phyloP scores from a whole-genome alignment of 2,329 filamentous ascomycete species.

The Diaporthe destruens region DNA sequence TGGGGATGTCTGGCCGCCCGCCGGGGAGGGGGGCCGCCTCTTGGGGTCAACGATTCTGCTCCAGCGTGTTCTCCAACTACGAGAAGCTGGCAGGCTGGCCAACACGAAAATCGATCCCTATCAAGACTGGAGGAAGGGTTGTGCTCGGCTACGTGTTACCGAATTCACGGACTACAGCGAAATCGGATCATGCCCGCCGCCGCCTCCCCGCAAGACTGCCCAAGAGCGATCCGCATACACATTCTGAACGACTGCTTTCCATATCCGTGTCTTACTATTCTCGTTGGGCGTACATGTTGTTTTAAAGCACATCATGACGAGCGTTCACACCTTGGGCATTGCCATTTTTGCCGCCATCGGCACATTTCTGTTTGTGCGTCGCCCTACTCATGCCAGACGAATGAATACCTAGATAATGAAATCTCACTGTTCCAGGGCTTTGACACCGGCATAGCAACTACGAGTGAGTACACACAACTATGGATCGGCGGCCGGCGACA shows the following conservation, averaged over 20 bases:
- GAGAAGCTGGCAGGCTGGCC: not conserved
- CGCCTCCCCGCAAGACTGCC: slow-evolving; percentile 13
- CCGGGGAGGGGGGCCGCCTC: too few species aligned
- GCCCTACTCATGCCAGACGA: not conserved
- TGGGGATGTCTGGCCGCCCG: not conserved
- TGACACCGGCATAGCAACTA: slow-evolving; percentile 71
- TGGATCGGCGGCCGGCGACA: too few species aligned
- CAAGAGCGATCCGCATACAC: not conserved
- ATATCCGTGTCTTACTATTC: too few species aligned
- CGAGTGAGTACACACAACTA: slow-evolving; percentile 54
- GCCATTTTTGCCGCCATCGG: slow-evolving; percentile 70
- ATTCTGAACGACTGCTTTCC: not conserved
- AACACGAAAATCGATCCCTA: not conserved
- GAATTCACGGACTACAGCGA: not conserved
- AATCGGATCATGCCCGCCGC: not conserved
- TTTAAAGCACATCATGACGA: slow-evolving; percentile 12
- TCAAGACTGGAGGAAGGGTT: slow-evolving; percentile 8
- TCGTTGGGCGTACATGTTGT: not conserved
- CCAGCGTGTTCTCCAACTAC: slow-evolving; percentile 1
- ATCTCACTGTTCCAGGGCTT: slow-evolving; percentile 58
- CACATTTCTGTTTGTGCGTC: slow-evolving; percentile 68
- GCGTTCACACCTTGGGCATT: slow-evolving; percentile 60
- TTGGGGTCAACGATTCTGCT: not conserved
- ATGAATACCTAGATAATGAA: not conserved
- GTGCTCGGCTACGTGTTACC: not conserved